Evolutionary conservation across 176 grass and related monocot species (phyloP).

Genomic region (Puccinellia tenuiflora): DNA sequence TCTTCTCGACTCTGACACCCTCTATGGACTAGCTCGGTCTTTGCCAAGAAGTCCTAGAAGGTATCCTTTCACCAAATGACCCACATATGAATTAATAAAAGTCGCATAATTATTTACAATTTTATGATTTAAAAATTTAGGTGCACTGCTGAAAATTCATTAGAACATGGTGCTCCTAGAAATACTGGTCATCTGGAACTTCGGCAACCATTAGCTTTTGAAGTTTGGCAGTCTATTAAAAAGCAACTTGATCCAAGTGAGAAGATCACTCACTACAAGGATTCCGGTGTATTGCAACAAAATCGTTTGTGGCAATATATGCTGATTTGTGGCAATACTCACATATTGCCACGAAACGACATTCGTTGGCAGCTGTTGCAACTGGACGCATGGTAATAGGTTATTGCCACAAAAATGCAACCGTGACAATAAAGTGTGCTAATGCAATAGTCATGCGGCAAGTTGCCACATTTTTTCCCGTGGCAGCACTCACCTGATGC

Average conservation of each 20-base stretch:
- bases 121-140: slow-evolving; percentile 30
- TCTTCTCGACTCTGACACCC: slow-evolving; percentile 76
- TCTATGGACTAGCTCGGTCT: slow-evolving; percentile 61
- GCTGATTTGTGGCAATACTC: too few relatives aligned
- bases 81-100: background rate
- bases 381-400: too few relatives aligned
- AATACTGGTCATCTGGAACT: slow-evolving; percentile 69
- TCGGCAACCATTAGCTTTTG: slow-evolving; percentile 67
- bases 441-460: too few relatives aligned
- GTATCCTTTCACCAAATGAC: slow-evolving; percentile 37
- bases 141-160: slow-evolving; percentile 78
- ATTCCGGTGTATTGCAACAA: too few relatives aligned
- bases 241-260: slow-evolving; percentile 42
- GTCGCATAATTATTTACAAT: background rate
- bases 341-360: too few relatives aligned
- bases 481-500: too few relatives aligned
- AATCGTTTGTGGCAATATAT: too few relatives aligned
- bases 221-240: slow-evolving; percentile 72
- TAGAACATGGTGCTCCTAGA: slow-evolving; percentile 66
- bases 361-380: too few relatives aligned
- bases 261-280: too few relatives aligned
- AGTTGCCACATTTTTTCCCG: too few relatives aligned
- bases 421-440: too few relatives aligned
- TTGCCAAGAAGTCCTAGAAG: slow-evolving; percentile 90
- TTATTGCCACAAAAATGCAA: too few relatives aligned